phyloP scores from a whole-genome alignment of 805 yeast genomes.

The Candida stauntonica region DNA sequence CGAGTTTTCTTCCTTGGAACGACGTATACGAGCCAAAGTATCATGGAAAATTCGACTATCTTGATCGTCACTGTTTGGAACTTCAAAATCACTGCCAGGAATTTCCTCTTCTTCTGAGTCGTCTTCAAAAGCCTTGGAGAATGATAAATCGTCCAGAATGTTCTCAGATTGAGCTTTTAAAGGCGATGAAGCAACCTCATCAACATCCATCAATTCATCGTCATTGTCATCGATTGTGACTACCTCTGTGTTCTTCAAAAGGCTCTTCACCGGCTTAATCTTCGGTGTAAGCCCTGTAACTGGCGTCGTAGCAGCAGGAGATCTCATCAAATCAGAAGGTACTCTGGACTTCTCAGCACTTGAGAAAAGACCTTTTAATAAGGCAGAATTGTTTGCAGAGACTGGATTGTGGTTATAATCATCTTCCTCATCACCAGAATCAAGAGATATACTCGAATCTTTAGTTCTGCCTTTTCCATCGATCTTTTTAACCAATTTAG shows the following conservation, averaged over 20 bases:
- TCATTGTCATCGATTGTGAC: background rate
- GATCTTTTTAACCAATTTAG: slow-evolving; percentile 38
- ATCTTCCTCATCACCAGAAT: slow-evolving; percentile 19
- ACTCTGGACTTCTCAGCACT: too few species aligned
- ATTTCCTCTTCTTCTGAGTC: slow-evolving; percentile 7
- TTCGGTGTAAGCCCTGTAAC: too few species aligned
- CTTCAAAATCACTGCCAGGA: slow-evolving; percentile 8
- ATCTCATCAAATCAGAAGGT: too few species aligned
- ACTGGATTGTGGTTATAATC: too few species aligned
- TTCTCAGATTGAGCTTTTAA: background rate
- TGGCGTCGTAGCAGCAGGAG: too few species aligned
- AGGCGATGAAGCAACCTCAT: background rate
- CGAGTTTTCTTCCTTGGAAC: background rate
- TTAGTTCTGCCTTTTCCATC: slow-evolving; percentile 1
- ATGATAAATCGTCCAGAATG: slow-evolving; percentile 3
- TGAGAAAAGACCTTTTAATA: too few species aligned
- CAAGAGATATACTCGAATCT: slow-evolving; percentile 13
- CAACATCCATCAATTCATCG: background rate
- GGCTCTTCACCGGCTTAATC: too few species aligned
- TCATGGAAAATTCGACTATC: slow-evolving; percentile 9
- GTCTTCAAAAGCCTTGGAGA: slow-evolving; percentile 13
- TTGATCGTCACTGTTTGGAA: slow-evolving; percentile 11
- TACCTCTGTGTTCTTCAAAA: too few species aligned
- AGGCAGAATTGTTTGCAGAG: too few species aligned
- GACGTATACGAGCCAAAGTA: slow-evolving; percentile 1